Evolutionary conservation across 495 filamentous ascomycete genomes (phyloP).

Genomic region (Neurospora africana): DNA sequence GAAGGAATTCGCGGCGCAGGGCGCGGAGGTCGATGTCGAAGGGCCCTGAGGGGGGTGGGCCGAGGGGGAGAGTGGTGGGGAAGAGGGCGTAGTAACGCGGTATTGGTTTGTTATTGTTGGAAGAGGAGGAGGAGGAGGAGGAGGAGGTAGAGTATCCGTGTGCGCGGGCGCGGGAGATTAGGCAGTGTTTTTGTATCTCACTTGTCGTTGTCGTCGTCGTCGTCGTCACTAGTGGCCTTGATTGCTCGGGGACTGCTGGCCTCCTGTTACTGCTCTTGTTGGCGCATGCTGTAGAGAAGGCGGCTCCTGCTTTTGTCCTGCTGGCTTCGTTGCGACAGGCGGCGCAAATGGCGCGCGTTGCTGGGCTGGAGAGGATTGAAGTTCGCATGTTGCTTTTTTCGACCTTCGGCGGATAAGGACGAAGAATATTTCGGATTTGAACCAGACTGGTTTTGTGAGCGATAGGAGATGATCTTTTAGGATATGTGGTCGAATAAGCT

Average conservation of each 20-base stretch:
- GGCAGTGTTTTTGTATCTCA: background rate
- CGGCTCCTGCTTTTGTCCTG: background rate
- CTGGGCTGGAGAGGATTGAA: constrained; percentile 10
- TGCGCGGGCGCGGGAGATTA: background rate
- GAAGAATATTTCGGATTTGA: background rate
- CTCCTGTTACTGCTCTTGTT: background rate
- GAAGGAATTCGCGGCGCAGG: constrained; percentile 76
- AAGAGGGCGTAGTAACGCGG: constrained; percentile 74
- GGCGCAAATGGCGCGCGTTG: constrained; percentile 9
- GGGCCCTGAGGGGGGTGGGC: constrained; percentile 65
- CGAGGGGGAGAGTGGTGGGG: constrained; percentile 64
- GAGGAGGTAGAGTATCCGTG: constrained; percentile 3
- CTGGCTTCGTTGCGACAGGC: constrained; percentile 14
- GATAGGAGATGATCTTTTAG: background rate
- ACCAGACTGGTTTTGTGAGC: background rate
- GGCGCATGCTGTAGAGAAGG: background rate
- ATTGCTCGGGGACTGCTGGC: background rate
- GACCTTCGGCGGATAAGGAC: background rate
- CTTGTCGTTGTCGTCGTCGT: background rate
- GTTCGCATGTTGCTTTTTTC: constrained; percentile 6
- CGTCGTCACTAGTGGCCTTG: background rate
- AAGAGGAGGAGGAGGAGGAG: background rate
- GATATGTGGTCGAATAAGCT: background rate
- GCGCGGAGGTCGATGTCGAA: constrained; percentile 60
- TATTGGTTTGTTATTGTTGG: background rate